These are phyloP conservation scores for Hypoxylon sp. DNA, from an alignment of 2,329 filamentous ascomycete genomes.

Conservation along the genomic window DNA sequence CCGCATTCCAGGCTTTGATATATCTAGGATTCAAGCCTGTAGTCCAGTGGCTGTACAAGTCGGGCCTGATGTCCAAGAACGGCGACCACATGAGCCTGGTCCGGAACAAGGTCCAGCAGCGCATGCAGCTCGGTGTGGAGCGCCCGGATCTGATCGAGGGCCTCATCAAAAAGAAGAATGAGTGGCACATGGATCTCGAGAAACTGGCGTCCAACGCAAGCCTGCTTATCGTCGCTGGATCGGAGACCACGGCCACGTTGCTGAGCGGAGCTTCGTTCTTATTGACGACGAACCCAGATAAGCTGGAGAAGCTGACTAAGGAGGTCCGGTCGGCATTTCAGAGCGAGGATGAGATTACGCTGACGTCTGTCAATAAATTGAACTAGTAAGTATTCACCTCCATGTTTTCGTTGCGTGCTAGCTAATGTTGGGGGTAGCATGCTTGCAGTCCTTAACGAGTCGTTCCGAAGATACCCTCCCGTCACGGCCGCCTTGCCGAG, in stretches of 20 bases:
- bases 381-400: slow-evolving; percentile 51
- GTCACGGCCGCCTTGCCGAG: slow-evolving; percentile 49
- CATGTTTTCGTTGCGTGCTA: not conserved
- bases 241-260: slow-evolving; percentile 66
- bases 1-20: slow-evolving; percentile 40
- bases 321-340: slow-evolving; percentile 60
- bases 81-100: slow-evolving; percentile 46
- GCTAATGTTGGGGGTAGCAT: slow-evolving; percentile 47
- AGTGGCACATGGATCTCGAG: slow-evolving; percentile 43
- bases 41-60: slow-evolving; percentile 32
- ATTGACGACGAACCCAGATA: slow-evolving; percentile 57
- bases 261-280: slow-evolving; percentile 59
- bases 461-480: slow-evolving; percentile 60
- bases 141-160: slow-evolving; percentile 55
- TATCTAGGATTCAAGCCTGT: slow-evolving; percentile 41
- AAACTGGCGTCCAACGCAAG: slow-evolving; percentile 48
- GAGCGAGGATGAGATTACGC: slow-evolving; percentile 58
- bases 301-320: slow-evolving; percentile 54
- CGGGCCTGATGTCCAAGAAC: slow-evolving; percentile 36
- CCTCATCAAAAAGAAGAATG: slow-evolving; percentile 52
- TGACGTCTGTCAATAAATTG: slow-evolving; percentile 54
- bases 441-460: slow-evolving; percentile 61
- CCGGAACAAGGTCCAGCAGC: slow-evolving; percentile 48
- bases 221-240: slow-evolving; percentile 62
- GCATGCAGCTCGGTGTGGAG: slow-evolving; percentile 51